Evolutionary conservation across 805 yeast genomes (phyloP), one percentile per base, ranked within the genome.

Genomic region (Candida sonorensis): DNA sequence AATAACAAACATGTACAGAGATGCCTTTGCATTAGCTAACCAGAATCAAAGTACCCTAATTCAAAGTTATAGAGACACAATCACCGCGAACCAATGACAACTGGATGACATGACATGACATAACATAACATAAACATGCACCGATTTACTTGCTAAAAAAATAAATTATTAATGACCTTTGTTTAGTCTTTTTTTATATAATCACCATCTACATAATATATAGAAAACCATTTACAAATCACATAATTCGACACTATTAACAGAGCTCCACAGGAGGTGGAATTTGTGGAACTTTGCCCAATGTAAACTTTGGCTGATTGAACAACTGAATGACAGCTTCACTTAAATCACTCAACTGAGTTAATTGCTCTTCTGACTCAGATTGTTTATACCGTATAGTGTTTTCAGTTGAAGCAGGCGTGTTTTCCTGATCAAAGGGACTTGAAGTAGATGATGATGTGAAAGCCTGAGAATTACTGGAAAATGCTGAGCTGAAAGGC

Each of bases 201-300:
- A n/a, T n/a, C n/a, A n/a, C n/a, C n/a, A n/a, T n/a, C n/a, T n/a
- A n/a, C n/a, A n/a, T n/a, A n/a, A n/a, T n/a, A n/a, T n/a, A n/a
- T n/a, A n/a, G n/a, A n/a, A n/a, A n/a, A n/a, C n/a, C n/a, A n/a
- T n/a, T n/a, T n/a, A n/a, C n/a, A n/a, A n/a, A n/a, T n/a, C n/a
- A n/a, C n/a, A n/a, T n/a, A n/a, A n/a, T n/a, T n/a, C n/a, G n/a
- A n/a, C n/a, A n/a, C n/a, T n/a, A n/a, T n/a, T n/a, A 60, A 37
- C 69, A 60, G 24, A 69, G 50, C 33, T 62, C 66, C 8, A 65
- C 25, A 2, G 92, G 87, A 5, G 94, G 92, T 3, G 86, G 76
- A 5, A 74, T 45, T 37, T 81, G 90, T 0, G 94, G 94, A 2
- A 82, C 73, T 17, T 57, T 55, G 0, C 88, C 90, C 20, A 81